Evolutionary conservation across 495 filamentous ascomycete genomes (phyloP).

Genomic region (Achaetomiella virescens): DNA sequence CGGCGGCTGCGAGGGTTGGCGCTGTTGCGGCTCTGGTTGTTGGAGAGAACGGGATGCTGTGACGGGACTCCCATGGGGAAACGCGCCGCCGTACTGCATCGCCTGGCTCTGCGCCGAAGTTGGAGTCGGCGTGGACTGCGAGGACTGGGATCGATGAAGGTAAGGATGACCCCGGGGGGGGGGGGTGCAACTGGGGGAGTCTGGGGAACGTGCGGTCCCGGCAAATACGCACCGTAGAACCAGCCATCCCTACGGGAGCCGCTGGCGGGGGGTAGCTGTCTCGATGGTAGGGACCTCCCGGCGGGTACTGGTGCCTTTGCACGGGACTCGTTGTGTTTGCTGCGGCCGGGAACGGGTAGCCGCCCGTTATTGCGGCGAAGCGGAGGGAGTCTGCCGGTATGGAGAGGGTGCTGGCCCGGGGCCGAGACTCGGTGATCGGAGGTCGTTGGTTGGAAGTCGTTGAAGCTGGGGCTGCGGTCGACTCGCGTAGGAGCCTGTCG

Average conservation of each 20-base stretch:
- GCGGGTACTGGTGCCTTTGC: conserved; percentile 44
- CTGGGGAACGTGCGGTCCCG: conserved; percentile 43
- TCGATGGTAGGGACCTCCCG: conserved; percentile 36
- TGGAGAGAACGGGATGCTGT: conserved; percentile 38
- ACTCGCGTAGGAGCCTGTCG: conserved; percentile 33
- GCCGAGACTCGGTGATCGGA: conserved; percentile 45
- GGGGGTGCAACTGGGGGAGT: conserved; percentile 45
- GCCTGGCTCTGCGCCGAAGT: conserved; percentile 52
- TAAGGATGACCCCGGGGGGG: conserved; percentile 19
- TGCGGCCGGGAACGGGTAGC: conserved; percentile 50
- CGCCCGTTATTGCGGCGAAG: conserved; percentile 35
- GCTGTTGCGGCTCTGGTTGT: conserved; percentile 39
- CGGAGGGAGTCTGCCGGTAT: conserved; percentile 45
- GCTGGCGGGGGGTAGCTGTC: conserved; percentile 43
- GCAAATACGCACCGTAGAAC: conserved; percentile 37
- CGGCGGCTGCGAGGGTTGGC: conserved; percentile 49
- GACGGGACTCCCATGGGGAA: conserved; percentile 50
- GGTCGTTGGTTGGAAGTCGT: conserved; percentile 40
- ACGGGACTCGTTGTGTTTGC: conserved; percentile 48
- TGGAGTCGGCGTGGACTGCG: conserved; percentile 50
- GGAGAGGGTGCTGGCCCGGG: conserved; percentile 46
- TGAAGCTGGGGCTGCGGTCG: conserved; percentile 48
- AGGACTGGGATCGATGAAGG: conserved; percentile 39
- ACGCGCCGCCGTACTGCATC: conserved; percentile 41
- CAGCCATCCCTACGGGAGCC: conserved; percentile 36